Conservation (phyloP, 257 asterid genomes). For the Capsicum chinense region DNA sequence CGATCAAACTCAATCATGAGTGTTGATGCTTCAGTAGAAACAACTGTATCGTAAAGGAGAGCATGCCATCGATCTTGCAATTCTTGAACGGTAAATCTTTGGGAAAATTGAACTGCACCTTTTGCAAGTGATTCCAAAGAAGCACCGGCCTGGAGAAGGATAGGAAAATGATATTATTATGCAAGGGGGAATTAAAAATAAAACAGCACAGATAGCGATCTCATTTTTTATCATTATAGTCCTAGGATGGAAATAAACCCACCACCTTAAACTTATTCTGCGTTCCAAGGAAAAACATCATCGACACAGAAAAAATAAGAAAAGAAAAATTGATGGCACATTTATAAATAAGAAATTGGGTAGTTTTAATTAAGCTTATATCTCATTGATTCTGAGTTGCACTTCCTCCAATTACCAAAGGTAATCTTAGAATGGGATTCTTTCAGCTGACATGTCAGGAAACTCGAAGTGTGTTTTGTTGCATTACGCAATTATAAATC, state of each 20-base stretch:
- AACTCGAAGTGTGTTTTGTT: constrained; percentile 22
- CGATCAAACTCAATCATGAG: constrained; percentile 59
- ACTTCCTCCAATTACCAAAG: constrained; percentile 21
- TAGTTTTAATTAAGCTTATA: constrained; percentile 17
- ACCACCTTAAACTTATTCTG: background rate
- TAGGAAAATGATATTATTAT: constrained; percentile 7
- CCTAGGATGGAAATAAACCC: constrained; percentile 21
- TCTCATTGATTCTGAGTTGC: constrained; percentile 19
- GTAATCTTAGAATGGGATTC: background rate
- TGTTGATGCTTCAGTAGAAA: constrained; percentile 62
- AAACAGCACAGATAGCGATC: constrained; percentile 13
- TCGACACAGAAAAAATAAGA: background rate
- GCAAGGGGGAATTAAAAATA: constrained; percentile 4
- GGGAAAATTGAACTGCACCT: constrained; percentile 85
- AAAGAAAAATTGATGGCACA: background rate
- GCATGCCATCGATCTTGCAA: constrained; percentile 78
- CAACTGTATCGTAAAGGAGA: constrained; percentile 74
- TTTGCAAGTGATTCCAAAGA: constrained; percentile 85
- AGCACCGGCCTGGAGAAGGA: constrained; percentile 72
- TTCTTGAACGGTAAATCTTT: constrained; percentile 60
- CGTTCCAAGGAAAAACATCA: background rate
- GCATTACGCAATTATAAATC: constrained; percentile 4
- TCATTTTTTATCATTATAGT: constrained; percentile 7
- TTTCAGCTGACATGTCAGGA: background rate
- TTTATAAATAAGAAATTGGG: constrained; percentile 22